Percentiles rank a stretch among this genome's conserved stretches.
phyloP scores from a whole-genome alignment of 345 rosid species.

The Gossypium mustelinum region DNA sequence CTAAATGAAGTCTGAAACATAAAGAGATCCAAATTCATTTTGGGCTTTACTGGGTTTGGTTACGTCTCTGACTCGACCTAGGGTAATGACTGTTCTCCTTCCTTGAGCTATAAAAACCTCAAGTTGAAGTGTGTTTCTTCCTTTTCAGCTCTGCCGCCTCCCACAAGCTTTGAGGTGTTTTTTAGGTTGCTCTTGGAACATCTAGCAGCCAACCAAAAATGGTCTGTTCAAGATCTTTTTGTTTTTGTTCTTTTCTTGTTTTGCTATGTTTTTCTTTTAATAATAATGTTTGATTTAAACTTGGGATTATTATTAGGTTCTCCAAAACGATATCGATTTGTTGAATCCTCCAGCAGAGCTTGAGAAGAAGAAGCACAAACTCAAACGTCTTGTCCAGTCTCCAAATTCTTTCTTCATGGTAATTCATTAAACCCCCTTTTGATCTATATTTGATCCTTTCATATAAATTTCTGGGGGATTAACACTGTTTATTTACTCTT shows the following conservation, averaged over 20 bases:
- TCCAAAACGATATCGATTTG: conserved; percentile 8
- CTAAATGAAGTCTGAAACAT: too few species aligned
- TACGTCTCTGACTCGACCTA: not conserved
- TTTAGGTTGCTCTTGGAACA: not conserved
- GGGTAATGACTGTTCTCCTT: not conserved
- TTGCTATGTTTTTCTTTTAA: not conserved
- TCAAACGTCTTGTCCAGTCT: conserved; percentile 17
- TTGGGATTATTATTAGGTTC: not conserved
- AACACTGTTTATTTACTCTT: not conserved
- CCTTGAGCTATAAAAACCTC: not conserved
- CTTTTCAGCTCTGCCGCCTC: not conserved
- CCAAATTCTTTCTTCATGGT: conserved; percentile 21
- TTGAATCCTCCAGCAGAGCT: conserved; percentile 18
- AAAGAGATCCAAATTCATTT: too few species aligned
- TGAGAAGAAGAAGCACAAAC: conserved; percentile 21
- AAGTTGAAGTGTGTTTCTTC: not conserved
- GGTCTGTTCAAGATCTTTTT: not conserved
- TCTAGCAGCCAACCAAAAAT: not conserved
- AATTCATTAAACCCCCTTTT: not conserved
- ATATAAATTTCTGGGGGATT: not conserved
- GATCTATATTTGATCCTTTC: not conserved
- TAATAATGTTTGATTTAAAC: not conserved
- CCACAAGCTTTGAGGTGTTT: not conserved
- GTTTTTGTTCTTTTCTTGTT: not conserved
- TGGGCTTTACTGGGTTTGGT: not conserved